phyloP scores from a whole-genome alignment of 2,329 filamentous ascomycete genomes.

The Pezizomycotina sp. region DNA sequence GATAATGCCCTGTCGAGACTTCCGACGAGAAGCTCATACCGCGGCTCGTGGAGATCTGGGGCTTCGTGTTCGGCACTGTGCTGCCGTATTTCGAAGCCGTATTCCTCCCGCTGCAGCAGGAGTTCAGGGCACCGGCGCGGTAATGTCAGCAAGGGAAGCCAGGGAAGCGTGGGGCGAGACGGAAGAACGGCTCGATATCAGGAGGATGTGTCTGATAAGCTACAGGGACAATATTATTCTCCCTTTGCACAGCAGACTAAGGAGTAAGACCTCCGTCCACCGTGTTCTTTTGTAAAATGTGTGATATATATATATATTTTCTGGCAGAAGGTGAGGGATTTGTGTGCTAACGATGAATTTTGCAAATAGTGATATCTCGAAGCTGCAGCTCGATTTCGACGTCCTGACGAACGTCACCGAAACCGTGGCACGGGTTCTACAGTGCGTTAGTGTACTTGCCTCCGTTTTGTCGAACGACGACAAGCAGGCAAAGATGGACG shows the following conservation, averaged over 20 bases:
- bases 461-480: slow-evolving; percentile 57
- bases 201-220: slow-evolving; percentile 70
- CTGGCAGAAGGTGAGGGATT: no score
- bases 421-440: slow-evolving; percentile 85
- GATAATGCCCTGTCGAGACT: slow-evolving; percentile 66
- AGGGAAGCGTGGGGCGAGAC: slow-evolving; percentile 63
- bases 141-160: slow-evolving; percentile 63
- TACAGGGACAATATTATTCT: slow-evolving; percentile 83
- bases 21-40: slow-evolving; percentile 70
- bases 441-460: slow-evolving; percentile 83
- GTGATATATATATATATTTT: no score
- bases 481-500: slow-evolving; percentile 60
- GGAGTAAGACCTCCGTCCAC: slow-evolving; percentile 64
- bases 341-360: no score
- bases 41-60: slow-evolving; percentile 82
- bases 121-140: slow-evolving; percentile 67
- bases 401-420: slow-evolving; percentile 57
- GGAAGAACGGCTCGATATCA: slow-evolving; percentile 54
- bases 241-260: slow-evolving; percentile 66
- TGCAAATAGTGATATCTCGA: slow-evolving; percentile 36
- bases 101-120: slow-evolving; percentile 80
- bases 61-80: slow-evolving; percentile 77
- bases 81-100: slow-evolving; percentile 90
- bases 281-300: no score
- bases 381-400: slow-evolving; percentile 53